phyloP scores from a whole-genome alignment of 2,329 filamentous ascomycete genomes.

The Microcera coccophila region DNA sequence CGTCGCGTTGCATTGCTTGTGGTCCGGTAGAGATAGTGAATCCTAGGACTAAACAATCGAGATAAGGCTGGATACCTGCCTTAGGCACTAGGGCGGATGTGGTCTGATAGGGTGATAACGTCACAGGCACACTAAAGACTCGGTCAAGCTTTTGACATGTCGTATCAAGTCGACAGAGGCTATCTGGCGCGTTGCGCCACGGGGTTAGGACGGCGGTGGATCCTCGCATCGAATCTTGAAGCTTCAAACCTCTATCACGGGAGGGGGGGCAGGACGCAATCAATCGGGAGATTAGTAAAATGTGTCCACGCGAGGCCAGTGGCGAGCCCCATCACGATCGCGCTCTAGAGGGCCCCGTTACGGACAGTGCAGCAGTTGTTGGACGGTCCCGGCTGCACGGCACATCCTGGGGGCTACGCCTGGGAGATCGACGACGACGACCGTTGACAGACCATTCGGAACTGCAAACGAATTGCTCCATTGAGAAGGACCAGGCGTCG shows the following conservation, averaged over 20 bases:
- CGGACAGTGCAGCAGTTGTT: too few relatives aligned
- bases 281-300: too few relatives aligned
- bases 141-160: not conserved
- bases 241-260: too few relatives aligned
- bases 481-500: conserved; percentile 8
- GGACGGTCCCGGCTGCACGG: not conserved
- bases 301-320: too few relatives aligned
- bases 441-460: conserved; percentile 10
- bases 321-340: too few relatives aligned
- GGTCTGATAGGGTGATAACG: not conserved
- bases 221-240: too few relatives aligned
- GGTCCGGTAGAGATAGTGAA: not conserved
- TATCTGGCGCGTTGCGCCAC: not conserved
- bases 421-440: not conserved
- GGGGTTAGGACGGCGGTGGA: too few relatives aligned
- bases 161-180: not conserved
- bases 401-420: not conserved
- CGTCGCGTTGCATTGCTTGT: not conserved
- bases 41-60: not conserved
- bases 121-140: too few relatives aligned
- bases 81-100: not conserved
- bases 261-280: too few relatives aligned
- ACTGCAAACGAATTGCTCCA: conserved; percentile 17
- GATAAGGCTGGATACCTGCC: not conserved
- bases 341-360: too few relatives aligned